Percentiles rank a stretch among this genome's conserved stretches.
These are phyloP conservation scores for Jimgerdemannia flammicorona DNA, from an alignment of 192 early-diverging fungal genomes.

Conservation along the genomic window DNA sequence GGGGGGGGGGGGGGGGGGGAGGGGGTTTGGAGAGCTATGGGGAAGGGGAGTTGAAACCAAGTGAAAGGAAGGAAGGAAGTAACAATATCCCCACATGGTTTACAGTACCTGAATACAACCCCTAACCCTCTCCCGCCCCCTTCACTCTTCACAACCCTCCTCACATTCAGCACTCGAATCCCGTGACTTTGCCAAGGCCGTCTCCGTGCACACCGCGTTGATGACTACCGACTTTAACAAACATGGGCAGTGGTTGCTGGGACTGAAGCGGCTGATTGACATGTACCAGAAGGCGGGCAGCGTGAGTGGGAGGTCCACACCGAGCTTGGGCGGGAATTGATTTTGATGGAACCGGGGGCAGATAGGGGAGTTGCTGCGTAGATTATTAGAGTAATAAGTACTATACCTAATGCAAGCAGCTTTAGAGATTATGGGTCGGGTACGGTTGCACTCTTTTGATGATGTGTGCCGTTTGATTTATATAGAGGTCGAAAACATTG, in stretches of 20 bases:
- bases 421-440: no score
- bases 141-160: background rate
- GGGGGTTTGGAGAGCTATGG: background rate
- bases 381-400: no score
- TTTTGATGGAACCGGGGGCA: background rate
- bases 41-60: background rate
- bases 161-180: conserved; percentile 29
- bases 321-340: background rate
- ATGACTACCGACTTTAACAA: conserved; percentile 46
- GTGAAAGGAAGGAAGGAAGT: no score
- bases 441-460: no score
- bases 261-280: conserved; percentile 45
- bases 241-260: conserved; percentile 46
- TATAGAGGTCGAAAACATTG: no score
- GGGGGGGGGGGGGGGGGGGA: no score
- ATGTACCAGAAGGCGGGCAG: conserved; percentile 24
- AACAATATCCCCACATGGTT: background rate
- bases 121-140: conserved; percentile 2
- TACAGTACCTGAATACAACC: background rate
- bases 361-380: no score
- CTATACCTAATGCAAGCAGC: no score
- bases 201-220: conserved; percentile 34
- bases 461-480: no score
- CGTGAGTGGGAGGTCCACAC: background rate
- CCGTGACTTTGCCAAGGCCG: conserved; percentile 28